Base-by-base conservation (phyloP, 2,329 filamentous ascomycete genomes). In the Pseudogymnoascus sp. region DNA sequence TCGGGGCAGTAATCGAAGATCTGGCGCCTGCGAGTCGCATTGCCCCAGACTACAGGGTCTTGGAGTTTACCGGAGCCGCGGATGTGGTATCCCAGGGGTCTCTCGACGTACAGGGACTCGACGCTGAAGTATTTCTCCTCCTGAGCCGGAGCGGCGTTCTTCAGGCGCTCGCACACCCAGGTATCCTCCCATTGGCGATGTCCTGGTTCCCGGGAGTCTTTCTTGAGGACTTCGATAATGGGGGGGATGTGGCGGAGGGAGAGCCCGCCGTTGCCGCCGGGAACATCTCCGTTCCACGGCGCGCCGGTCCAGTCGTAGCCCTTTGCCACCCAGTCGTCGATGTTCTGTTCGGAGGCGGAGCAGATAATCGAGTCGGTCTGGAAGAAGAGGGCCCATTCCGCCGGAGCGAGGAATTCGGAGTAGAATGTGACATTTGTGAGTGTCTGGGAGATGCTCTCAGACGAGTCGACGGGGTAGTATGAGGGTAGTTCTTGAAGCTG, bases 31-130 rank as follows among this genome's bases (percentile, higher is more conserved):
- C 75, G 68, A 65, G 77, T 74, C 0, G 78, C 78, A 4, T 74
- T 77, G 25, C 80, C 79, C 81, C 81, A 85, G 42, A 84, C 78
- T 1, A 72, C 73, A 10, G 68, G 64, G 65, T 81, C 78, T 16
- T 84, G 71, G 61, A 70, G 76, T 11, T 69, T 69, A 59, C 82
- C 82, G 62, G 78, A 78, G 6, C 78, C 78, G 21, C 81, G 82
- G 1, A 80, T 82, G 69, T 85, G 82, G 70, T 83, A 85, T 46
- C 83, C 83, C 82, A 85, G 82, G 12, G 83, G 82, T 69, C 83
- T 78, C 40, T 62, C 60, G 2, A 44, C 72, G 69, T 83, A 83
- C 68, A 78, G 79, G 12, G 81, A 80, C n/a, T 78, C 72, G 62
- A 62, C 60, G 18, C 37, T 53, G 25, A 62, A 62, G 34, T 60